Base-by-base conservation (phyloP, 177 flowering plant species). In the Vitis hybrid region DNA sequence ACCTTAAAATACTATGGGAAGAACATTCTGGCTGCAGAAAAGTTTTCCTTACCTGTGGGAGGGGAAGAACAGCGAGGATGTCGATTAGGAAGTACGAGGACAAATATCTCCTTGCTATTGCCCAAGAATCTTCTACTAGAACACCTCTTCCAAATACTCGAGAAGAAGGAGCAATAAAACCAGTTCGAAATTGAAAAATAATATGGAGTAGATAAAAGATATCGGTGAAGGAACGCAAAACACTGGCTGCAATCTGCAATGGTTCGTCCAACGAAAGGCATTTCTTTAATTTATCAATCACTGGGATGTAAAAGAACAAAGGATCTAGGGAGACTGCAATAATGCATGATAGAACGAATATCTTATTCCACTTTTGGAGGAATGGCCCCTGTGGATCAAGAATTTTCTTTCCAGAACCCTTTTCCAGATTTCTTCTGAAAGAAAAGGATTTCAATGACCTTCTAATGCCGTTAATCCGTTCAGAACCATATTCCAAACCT, bases 141-240 rank as follows among this genome's bases (percentile, higher is more conserved):
- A 87, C 92, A 67, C 97, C 98, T 79, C 93, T 88, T 71, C 98
- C 97, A 83, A 94, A 94, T 46, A 94, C 98, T 61, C 97, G 88
- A 52, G 97, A 92, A 64, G 90, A 82, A 9, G 97, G 98, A 71
- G 97, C 97, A 80, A 94, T 90, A 73, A 87, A 94, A 65, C 92
- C 98, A 77, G 97, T 94, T 11, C 86, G 91, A 66, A 94, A 91
- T 61, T 91, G 93, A 67, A 91, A 79, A 71, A 91, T 77, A 21
- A 94, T 91, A 76, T 90, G 97, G 63, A 90, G 63, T 58, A 89
- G 59, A 76, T 94, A 91, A 73, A 94, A 91, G 58, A 91, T 74
- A 74, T 94, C 97, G 9, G 94, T 88, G 75, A 88, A 85, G n/a
- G 84, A 86, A 55, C 98, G 92, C 71, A 94, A 67, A 51, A 90